Evolutionary conservation across 305 asterid genomes (phyloP).

Genomic region (Petunia hybrid): DNA sequence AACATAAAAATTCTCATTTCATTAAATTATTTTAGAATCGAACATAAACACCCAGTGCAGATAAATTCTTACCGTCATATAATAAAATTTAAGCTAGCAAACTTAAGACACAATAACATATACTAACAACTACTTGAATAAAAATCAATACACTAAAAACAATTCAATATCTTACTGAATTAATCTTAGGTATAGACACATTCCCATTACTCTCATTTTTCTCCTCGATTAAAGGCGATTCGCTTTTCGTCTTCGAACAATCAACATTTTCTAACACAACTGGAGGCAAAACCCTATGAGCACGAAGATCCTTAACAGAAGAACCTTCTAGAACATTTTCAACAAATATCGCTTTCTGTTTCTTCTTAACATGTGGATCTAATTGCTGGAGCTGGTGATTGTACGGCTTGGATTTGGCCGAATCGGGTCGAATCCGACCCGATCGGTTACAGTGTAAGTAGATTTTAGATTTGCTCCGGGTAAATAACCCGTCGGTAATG

Average conservation of each 20-base stretch:
- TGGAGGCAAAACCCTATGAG: constrained; percentile 62
- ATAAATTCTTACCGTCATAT: not conserved
- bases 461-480: constrained; percentile 60
- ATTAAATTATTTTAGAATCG: too few species aligned
- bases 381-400: constrained; percentile 14
- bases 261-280: constrained; percentile 32
- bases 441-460: constrained; percentile 47
- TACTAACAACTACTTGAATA: not conserved
- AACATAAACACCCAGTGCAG: too few species aligned
- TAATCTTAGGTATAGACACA: constrained; percentile 35
- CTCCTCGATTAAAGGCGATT: not conserved
- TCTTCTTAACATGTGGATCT: constrained; percentile 30
- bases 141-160: not conserved
- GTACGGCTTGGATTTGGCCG: not conserved
- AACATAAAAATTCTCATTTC: too few species aligned
- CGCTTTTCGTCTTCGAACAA: not conserved
- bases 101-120: not conserved
- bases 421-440: constrained; percentile 43
- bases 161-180: constrained; percentile 43
- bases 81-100: not conserved
- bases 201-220: constrained; percentile 10
- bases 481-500: constrained; percentile 35
- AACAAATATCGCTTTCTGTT: constrained; percentile 26
- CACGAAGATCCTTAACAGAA: constrained; percentile 56
- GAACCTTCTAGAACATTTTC: constrained; percentile 30